phyloP scores from a whole-genome alignment of 129 eudicot genomes.

The Heracleum sosnowskyi region DNA sequence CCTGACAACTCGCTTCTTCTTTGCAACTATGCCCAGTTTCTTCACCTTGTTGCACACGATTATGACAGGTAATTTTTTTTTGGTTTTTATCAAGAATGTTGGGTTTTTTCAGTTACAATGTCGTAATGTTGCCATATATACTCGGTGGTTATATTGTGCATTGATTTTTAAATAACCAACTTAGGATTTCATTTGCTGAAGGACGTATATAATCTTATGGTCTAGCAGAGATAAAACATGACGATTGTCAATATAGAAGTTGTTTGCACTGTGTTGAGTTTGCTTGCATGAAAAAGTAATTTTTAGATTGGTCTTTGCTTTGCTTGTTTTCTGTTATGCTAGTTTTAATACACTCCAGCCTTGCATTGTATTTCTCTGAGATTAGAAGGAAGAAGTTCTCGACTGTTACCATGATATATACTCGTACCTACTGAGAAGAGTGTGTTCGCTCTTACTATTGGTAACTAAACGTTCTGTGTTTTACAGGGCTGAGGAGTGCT shows the following conservation, averaged over 20 bases:
- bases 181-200: not conserved
- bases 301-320: not conserved
- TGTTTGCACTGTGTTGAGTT: not conserved
- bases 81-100: not conserved
- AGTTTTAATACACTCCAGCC: not conserved
- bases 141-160: not conserved
- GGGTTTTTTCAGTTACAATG: not conserved
- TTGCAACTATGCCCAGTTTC: slow-evolving; percentile 32
- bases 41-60: slow-evolving; percentile 22
- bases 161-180: not conserved
- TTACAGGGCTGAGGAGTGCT: slow-evolving; percentile 50
- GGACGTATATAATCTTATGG: not conserved
- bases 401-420: not conserved
- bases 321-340: not conserved
- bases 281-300: not conserved
- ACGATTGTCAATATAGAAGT: not conserved
- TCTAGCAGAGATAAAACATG: not conserved
- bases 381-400: too few relatives aligned
- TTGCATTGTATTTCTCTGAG: not conserved
- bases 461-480: not conserved
- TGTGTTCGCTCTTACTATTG: not conserved
- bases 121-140: not conserved
- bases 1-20: slow-evolving; percentile 33
- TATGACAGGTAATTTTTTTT: slow-evolving; percentile 23
- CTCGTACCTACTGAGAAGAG: not conserved